Evolutionary conservation across 805 yeast genomes (phyloP), one percentile per base, ranked within the genome.

Genomic region (Saturnispora besseyi): DNA sequence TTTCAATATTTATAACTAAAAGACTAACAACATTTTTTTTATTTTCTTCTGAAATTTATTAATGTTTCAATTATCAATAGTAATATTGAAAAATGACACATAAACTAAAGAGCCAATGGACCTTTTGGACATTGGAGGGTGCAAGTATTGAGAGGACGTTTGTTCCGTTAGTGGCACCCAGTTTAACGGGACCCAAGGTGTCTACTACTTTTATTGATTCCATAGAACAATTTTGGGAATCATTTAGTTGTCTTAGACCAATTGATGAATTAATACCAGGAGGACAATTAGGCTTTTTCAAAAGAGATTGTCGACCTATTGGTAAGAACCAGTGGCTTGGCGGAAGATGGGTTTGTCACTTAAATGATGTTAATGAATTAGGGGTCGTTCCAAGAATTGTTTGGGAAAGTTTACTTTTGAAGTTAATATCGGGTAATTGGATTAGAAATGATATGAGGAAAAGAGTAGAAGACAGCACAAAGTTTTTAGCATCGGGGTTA

Each of bases 271-370:
- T 75, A 51, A 63, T 68, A 18, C 61, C 63, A 44, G 79, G 79
- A 21, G 69, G 79, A 26, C 84, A 80, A 59, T 68, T 75, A 49
- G 75, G 78, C 52, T 62, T 81, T 9, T 81, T 81, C 65, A 78
- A 79, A 55, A 66, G 73, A 31, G 83, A 82, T 2, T 71, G 79
- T 34, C 75, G 76, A 55, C 87, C 87, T 10, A 75, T 78, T 45
- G 81, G 87, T 85, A 85, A 81, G 59, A 85, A 81, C 59, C 81
- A 82, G 8, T 64, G 73, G 52, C 67, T 70, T 46, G 86, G 86
- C 34, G 86, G 87, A 2, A 67, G 84, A 56, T 80, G 84, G 84
- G 72, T 76, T 18, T 74, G 79, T 55, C 53, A 46, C 28, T 37
- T 51, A 37, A 50, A 49, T 24, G 51, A 50, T 37, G 18, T 34